Conservation (phyloP, 805 yeast genomes). For the Tetrapisispora iriomotensis region DNA sequence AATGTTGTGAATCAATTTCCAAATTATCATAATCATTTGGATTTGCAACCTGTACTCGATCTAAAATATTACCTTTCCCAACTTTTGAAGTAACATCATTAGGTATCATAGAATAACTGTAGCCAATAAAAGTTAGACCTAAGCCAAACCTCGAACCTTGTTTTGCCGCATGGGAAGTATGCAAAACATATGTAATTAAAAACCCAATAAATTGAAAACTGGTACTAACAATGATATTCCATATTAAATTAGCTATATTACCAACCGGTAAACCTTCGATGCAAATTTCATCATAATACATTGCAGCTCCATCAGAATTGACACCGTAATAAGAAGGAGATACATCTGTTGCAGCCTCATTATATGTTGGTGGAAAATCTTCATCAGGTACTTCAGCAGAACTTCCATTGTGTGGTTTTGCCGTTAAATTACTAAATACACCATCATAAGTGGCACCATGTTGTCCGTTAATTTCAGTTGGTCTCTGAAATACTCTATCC, state of each 20-base stretch:
- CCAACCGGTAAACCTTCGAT: constrained; percentile 97
- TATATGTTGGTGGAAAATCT: constrained; percentile 77
- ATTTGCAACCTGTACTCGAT: constrained; percentile 42
- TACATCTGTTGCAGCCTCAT: constrained; percentile 88
- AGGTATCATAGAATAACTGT: constrained; percentile 53
- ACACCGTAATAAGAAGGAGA: constrained; percentile 69
- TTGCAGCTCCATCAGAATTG: constrained; percentile 4
- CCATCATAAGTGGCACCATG: constrained; percentile 50
- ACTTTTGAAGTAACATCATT: constrained; percentile 28
- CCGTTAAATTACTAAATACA: constrained; percentile 83
- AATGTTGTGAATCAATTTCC: constrained; percentile 16
- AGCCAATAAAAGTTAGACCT: constrained; percentile 71
- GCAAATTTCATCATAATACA: constrained; percentile 76
- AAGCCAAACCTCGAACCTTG: constrained; percentile 91
- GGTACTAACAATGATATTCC: constrained; percentile 85
- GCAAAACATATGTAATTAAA: constrained; percentile 77
- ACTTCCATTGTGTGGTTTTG: constrained; percentile 57
- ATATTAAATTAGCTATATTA: constrained; percentile 70
- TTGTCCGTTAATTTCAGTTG: constrained; percentile 5
- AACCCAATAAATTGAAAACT: constrained; percentile 93
- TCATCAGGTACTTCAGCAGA: constrained; percentile 25
- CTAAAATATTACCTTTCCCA: constrained; percentile 21
- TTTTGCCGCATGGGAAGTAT: constrained; percentile 94
- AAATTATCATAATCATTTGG: constrained; percentile 48
- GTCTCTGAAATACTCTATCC: constrained; percentile 29